Percentiles rank a stretch among this genome's conserved stretches.
These are phyloP conservation scores for Bocquillonia castaneifolia DNA, from an alignment of 441 rosid genomes.

Conservation along the genomic window DNA sequence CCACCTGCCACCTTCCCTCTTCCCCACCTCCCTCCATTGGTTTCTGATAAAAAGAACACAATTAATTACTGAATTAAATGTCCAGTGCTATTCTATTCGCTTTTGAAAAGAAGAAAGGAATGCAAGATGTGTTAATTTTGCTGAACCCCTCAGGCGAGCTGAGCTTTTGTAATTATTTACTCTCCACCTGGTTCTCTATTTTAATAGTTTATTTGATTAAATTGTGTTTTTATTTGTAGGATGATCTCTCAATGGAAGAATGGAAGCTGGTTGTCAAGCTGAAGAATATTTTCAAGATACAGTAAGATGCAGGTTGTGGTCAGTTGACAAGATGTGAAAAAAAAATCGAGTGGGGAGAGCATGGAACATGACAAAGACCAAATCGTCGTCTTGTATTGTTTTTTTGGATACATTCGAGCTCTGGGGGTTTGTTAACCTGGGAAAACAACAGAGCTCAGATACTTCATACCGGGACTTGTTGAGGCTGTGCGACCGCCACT, in stretches of 20 bases:
- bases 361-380: background rate
- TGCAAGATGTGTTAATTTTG: too few relatives aligned
- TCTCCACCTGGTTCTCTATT: too few relatives aligned
- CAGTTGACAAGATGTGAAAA: background rate
- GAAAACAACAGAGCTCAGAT: background rate
- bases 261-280: conserved; percentile 76
- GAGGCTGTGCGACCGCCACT: background rate
- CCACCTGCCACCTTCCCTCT: too few relatives aligned
- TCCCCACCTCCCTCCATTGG: too few relatives aligned
- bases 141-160: background rate
- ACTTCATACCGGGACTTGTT: background rate
- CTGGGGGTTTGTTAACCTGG: background rate
- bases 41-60: too few relatives aligned
- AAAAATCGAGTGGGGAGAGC: background rate
- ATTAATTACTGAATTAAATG: too few relatives aligned
- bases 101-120: too few relatives aligned
- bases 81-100: too few relatives aligned
- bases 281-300: conserved; percentile 57
- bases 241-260: conserved; percentile 59
- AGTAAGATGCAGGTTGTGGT: conserved; percentile 2
- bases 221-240: conserved; percentile 32
- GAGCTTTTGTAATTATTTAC: background rate
- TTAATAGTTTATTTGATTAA: too few relatives aligned
- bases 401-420: background rate
- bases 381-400: background rate